Conservation (phyloP, 352 stramenopile genomes). For the Globisporangium cederbergense region DNA sequence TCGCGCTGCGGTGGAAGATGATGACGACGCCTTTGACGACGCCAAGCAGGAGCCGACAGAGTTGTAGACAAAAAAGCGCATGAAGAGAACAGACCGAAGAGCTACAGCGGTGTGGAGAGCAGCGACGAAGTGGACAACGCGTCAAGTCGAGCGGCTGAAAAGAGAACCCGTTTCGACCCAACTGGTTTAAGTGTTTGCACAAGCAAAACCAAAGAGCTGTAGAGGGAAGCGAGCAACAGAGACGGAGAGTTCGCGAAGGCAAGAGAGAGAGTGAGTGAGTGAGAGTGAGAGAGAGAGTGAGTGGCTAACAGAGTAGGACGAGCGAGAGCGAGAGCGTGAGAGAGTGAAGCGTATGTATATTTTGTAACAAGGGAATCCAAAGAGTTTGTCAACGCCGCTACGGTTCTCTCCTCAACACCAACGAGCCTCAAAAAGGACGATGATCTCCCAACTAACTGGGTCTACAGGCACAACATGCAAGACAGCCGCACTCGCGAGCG, state of each 20-base stretch:
- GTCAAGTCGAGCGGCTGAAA: background rate
- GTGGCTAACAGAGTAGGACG: background rate
- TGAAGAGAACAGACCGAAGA: background rate
- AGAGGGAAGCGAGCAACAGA: background rate
- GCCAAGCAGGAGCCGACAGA: constrained; percentile 15
- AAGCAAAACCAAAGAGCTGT: constrained; percentile 4
- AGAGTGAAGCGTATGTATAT: constrained; percentile 5
- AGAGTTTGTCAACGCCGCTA: background rate
- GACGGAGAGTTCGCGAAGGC: background rate
- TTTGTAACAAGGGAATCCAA: constrained; percentile 1
- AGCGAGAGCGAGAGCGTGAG: background rate
- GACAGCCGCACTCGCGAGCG: too few species aligned
- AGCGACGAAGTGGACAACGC: background rate
- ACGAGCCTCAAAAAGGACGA: too few species aligned
- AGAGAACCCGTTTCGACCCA: background rate
- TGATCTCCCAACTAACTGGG: too few species aligned
- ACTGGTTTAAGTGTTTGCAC: background rate
- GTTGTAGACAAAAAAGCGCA: background rate
- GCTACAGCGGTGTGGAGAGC: background rate
- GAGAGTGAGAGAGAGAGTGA: background rate
- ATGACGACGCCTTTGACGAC: constrained; percentile 11
- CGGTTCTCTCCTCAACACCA: background rate
- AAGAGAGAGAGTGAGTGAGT: background rate
- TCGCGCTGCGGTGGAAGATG: background rate
- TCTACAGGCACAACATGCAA: too few species aligned